Evolutionary conservation across 1,284 basidiomycete species (phyloP), one percentile per base, ranked within the genome.

Genomic region (Athelia sp.): DNA sequence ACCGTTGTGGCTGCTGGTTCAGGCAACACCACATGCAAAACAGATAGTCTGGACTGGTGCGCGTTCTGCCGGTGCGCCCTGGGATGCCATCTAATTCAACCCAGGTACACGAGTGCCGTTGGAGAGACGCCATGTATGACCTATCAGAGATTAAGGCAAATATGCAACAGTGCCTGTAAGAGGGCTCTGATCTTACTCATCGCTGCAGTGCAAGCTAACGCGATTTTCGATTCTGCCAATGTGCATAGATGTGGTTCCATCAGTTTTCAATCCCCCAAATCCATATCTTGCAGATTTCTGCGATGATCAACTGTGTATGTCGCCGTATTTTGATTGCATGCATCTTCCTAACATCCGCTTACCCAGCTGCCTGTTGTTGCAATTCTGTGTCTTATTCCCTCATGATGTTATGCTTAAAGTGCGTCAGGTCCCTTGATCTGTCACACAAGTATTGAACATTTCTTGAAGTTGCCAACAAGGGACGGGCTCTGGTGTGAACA

Each of bases 351-450:
- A 38, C n/a, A n/a, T 24, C 14, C 13, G 26, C 26, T 6, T 13
- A 13, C 17, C 10, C 35, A 57, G 56, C 34, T 11, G 50, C 50
- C 18, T 57, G 56, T 46, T 59, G 58, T 26, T 59, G 58, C 49
- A 58, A 59, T 32, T 57, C 57, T 8, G 50, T 57, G 31, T 52
- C 58, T 2, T 59, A 52, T 19, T 49, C 35, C 10, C 35, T 59
- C 14, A 59, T 57, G 46, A 59, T 59, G 58, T 49, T 59, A n/a
- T 59, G 58, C 42, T 45, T 59, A 45, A 59, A 55, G 55, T 56
- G n/a, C 18, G 52, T 35, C 11, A 15, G 43, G 19, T 48, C 13
- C n/a, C 6, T 6, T 40, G n/a, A 6, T n/a, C 36, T n/a, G 6
- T 40, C n/a, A n/a, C n/a, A 21, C 42, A 29, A 4, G 6, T 29